These are phyloP conservation scores for Kurtzmaniella natalensis DNA, from an alignment of 1,139 yeast genomes.

Conservation along the genomic window DNA sequence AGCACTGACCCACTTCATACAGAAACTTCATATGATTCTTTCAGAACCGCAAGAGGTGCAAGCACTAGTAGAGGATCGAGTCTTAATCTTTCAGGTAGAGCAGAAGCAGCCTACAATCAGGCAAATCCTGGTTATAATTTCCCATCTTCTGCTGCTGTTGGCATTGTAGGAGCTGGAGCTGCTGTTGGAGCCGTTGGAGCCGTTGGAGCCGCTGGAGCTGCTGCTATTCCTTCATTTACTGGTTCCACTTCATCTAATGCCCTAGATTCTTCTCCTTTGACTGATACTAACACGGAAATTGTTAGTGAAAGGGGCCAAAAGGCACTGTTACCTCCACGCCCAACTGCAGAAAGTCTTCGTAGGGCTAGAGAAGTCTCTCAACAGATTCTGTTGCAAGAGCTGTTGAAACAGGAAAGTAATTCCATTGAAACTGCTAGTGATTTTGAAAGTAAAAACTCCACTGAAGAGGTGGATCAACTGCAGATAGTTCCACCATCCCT, in stretches of 20 bases:
- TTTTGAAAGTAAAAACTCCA: not conserved
- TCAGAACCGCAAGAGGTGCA: conserved; percentile 6
- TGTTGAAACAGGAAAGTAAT: conserved; percentile 1
- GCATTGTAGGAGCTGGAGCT: conserved; percentile 4
- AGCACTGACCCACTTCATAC: conserved; percentile 1
- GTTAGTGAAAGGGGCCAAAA: too few relatives aligned
- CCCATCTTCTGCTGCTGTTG: too few relatives aligned
- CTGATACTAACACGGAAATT: too few relatives aligned
- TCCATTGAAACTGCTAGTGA: not conserved
- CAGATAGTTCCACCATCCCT: not conserved
- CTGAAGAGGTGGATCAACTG: not conserved
- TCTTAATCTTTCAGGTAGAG: not conserved
- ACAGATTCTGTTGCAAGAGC: conserved; percentile 10
- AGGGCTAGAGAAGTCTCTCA: conserved; percentile 31
- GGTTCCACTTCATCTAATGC: too few relatives aligned
- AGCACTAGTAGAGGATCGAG: conserved; percentile 3
- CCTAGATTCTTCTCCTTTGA: too few relatives aligned
- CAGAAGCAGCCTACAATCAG: not conserved
- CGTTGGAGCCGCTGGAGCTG: not conserved
- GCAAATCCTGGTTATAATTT: not conserved
- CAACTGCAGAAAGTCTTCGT: conserved; percentile 26
- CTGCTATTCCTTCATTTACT: too few relatives aligned
- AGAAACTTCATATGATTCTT: conserved; percentile 6
- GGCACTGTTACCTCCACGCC: conserved; percentile 34
- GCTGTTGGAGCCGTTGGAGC: not conserved